Base-by-base conservation (phyloP, 345 rosid species). In the Eucalyptus cloeziana region DNA sequence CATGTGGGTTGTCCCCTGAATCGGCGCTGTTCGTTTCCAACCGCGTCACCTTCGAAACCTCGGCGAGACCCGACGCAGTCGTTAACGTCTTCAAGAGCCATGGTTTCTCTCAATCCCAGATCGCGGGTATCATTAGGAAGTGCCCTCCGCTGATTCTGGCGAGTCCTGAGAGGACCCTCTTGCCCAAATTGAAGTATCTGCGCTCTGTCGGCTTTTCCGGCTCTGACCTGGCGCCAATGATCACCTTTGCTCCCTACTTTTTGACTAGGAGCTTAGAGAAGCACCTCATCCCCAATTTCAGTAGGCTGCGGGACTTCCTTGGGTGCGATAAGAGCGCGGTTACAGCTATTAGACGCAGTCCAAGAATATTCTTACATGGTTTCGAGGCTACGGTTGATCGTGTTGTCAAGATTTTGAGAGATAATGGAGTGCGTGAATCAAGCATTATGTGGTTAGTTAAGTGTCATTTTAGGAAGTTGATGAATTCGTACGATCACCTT, bases 131-230 rank as follows among this genome's bases (percentile, higher is more conserved):
- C 7, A 14, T 90, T 47, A 88, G 40, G 58, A 69, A 69, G 80
- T 16, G 80, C 79, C 93, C 93, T 16, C 3, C 4, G 14, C 3
- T 91, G 50, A 87, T 93, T 12, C 12, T 43, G 12, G 3, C 7
- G 49, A 64, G 50, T 17, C 93, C 91, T 13, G 92, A 80, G 58
- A 90, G 51, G 45, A 91, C 47, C 64, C 89, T 93, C 88, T 40
- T 86, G 51, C 95, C 94, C 86, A 94, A 94, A 76, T 45, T 94
- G 8, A 88, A 94, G 27, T 92, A 91, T 69, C 88, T 94, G 58
- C 17, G 22, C 58, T 92, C 94, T 16, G 87, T 60, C 86, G 94
- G 93, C 7, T 13, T 90, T 47, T 90, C 93, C 30, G 56, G 49
- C 25, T 4, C 86, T 21, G 91, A 88, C 4, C 40, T 92, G 37